A percentile compares a stretch with the other conserved stretches of the same genome.
phyloP scores from a whole-genome alignment of 2,329 filamentous ascomycete species.

The Nectriaceae sp. region DNA sequence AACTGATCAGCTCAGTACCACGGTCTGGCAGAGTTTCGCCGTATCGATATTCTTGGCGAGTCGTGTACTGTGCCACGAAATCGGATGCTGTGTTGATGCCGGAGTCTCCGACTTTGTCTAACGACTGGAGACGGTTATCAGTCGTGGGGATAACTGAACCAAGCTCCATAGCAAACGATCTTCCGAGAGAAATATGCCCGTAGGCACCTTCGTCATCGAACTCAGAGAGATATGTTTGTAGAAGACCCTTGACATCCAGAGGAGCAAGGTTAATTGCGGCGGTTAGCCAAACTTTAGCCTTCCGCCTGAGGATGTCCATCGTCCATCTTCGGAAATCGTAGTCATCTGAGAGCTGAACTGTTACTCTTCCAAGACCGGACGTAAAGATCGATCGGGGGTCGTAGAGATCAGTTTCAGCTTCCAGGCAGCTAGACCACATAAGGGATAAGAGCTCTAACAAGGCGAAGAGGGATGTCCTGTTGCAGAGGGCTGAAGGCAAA shows the following conservation, averaged over 20 bases:
- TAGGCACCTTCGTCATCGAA: constrained; percentile 90
- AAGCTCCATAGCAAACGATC: constrained; percentile 93
- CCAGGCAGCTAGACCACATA: constrained; percentile 93
- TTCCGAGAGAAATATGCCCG: constrained; percentile 86
- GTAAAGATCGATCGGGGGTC: constrained; percentile 80
- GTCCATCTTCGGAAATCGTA: constrained; percentile 81
- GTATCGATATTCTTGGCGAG: constrained; percentile 92
- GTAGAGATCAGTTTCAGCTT: constrained; percentile 93
- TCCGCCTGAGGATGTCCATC: constrained; percentile 73
- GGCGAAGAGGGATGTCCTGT: constrained; percentile 87
- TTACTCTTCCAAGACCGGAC: constrained; percentile 76
- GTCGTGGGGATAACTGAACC: constrained; percentile 82
- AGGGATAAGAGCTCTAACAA: constrained; percentile 88
- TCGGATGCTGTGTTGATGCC: constrained; percentile 91
- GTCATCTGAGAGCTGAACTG: constrained; percentile 90
- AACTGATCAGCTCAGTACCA: constrained; percentile 64
- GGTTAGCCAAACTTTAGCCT: constrained; percentile 79
- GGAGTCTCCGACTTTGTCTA: constrained; percentile 73
- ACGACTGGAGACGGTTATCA: constrained; percentile 81
- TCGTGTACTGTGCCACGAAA: constrained; percentile 96
- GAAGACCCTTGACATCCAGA: constrained; percentile 88
- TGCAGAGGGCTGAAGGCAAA: constrained; percentile 87
- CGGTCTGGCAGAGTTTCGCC: constrained; percentile 73
- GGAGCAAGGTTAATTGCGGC: constrained; percentile 82
- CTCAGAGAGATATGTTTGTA: constrained; percentile 95